A percentile compares a stretch with the other conserved stretches of the same genome.
phyloP scores from a whole-genome alignment of 164 flowering plant species.

The Annona cherimola region DNA sequence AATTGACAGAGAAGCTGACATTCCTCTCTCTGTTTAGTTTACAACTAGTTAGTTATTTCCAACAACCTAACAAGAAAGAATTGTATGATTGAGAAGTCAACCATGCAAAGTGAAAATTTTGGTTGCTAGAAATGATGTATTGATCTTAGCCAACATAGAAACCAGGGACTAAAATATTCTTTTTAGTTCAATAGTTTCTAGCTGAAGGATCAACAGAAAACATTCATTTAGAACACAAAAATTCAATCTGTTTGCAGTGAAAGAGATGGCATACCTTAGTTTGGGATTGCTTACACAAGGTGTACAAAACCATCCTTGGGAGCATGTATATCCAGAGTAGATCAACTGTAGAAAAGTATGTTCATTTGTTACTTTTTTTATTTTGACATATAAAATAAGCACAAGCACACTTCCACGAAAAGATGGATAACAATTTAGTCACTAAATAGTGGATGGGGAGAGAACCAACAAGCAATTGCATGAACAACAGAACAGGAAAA shows the following conservation, averaged over 20 bases:
- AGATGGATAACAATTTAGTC: background rate
- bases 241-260: background rate
- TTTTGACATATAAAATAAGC: background rate
- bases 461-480: background rate
- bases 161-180: background rate
- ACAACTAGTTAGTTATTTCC: background rate
- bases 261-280: slow-evolving; percentile 56
- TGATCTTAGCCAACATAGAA: background rate
- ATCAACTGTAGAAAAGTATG: slow-evolving; percentile 51
- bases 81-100: background rate
- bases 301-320: slow-evolving; percentile 97
- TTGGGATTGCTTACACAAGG: slow-evolving; percentile 83
- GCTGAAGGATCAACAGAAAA: background rate
- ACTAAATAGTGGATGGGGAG: background rate
- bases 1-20: background rate
- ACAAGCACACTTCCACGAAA: background rate
- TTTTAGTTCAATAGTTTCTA: background rate
- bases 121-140: background rate
- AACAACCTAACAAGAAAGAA: background rate
- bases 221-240: background rate
- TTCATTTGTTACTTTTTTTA: background rate
- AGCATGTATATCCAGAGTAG: slow-evolving; percentile 84
- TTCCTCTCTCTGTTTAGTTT: background rate
- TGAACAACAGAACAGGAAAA: background rate
- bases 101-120: background rate